phyloP scores from a whole-genome alignment of 257 asterid genomes.

The Salvia hispanica region DNA sequence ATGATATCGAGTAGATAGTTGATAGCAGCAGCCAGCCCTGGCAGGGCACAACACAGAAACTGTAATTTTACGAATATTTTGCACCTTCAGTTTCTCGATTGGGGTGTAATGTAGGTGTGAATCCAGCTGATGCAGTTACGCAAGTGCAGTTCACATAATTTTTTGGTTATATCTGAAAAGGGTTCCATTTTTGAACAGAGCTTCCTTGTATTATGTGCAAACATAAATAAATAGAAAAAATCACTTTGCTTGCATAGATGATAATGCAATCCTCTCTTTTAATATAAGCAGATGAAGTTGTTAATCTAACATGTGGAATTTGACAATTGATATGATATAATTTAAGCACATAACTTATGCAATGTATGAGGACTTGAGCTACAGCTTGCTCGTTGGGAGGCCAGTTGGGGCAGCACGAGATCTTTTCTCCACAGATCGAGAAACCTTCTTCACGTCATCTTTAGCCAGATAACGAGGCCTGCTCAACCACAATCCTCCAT shows the following conservation, averaged over 20 bases:
- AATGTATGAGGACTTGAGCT: slow-evolving; percentile 5
- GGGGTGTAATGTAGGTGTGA: background rate
- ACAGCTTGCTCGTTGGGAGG: slow-evolving; percentile 70
- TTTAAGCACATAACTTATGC: too few species aligned
- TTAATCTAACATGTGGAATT: background rate
- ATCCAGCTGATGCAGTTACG: background rate
- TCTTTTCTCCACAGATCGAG: slow-evolving; percentile 68
- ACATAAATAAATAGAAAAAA: background rate
- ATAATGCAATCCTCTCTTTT: background rate
- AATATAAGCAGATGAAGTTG: background rate
- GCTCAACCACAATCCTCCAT: slow-evolving; percentile 88
- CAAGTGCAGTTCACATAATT: background rate
- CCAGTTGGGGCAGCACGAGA: slow-evolving; percentile 68
- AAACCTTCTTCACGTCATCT: slow-evolving; percentile 65
- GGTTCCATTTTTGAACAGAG: background rate
- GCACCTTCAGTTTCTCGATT: slow-evolving; percentile 8
- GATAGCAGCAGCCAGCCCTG: background rate
- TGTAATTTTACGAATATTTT: background rate
- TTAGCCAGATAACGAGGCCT: slow-evolving; percentile 61
- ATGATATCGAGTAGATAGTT: slow-evolving; percentile 28
- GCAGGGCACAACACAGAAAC: background rate
- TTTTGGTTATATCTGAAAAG: background rate
- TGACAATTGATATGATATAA: background rate
- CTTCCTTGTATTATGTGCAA: background rate
- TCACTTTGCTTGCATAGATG: slow-evolving; percentile 16